Evolutionary conservation across 148 eudicot genomes (phyloP).

Genomic region (Selenicereus undatus): DNA sequence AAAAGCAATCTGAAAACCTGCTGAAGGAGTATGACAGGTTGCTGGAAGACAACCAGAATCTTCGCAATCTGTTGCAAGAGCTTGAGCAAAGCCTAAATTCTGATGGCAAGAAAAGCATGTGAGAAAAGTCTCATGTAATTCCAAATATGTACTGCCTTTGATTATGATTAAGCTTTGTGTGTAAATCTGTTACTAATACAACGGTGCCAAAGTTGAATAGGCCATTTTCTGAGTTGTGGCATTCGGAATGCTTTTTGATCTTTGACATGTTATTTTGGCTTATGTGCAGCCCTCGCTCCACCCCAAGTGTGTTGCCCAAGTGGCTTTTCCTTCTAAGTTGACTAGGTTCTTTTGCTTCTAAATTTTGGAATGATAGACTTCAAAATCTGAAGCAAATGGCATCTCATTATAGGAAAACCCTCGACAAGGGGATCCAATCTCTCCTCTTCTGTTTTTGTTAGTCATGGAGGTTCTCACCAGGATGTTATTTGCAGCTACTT

Average conservation of each 20-base stretch:
- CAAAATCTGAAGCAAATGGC: too few species aligned
- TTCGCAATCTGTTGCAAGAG: conserved; percentile 36
- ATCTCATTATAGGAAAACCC: too few species aligned
- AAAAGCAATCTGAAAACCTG: conserved; percentile 47
- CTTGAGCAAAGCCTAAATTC: conserved; percentile 24
- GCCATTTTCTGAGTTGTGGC: background rate
- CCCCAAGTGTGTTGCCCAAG: background rate
- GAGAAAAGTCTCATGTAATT: conserved; percentile 2
- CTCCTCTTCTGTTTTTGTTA: too few species aligned
- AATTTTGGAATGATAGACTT: too few species aligned
- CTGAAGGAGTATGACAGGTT: conserved; percentile 43
- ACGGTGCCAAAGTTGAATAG: background rate
- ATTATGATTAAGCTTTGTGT: background rate
- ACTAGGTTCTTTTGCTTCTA: too few species aligned
- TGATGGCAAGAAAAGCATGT: conserved; percentile 34
- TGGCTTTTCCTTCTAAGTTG: background rate
- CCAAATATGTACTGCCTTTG: background rate
- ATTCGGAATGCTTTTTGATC: too few species aligned
- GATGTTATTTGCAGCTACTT: too few species aligned
- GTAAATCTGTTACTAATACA: background rate
- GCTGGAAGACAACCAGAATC: conserved; percentile 50
- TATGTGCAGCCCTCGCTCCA: too few species aligned
- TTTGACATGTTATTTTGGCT: too few species aligned
- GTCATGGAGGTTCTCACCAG: too few species aligned
- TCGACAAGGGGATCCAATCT: too few species aligned